These are phyloP conservation scores for Pezicula neosporulosa DNA, from an alignment of 2,329 filamentous ascomycete genomes.

Conservation along the genomic window DNA sequence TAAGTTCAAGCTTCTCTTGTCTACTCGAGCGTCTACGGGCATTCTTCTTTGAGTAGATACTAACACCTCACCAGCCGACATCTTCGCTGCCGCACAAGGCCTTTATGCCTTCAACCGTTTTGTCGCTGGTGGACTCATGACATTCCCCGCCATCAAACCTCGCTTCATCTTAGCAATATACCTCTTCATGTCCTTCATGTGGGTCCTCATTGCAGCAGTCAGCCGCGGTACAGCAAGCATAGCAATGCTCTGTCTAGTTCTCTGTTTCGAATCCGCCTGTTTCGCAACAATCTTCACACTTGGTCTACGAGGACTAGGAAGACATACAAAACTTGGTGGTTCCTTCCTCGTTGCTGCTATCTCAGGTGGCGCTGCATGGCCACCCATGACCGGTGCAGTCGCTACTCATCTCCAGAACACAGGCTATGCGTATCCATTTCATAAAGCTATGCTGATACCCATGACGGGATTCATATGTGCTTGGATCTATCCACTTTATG, in stretches of 20 bases:
- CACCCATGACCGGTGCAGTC: slow-evolving; percentile 42
- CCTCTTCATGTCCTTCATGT: slow-evolving; percentile 42
- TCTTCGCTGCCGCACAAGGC: slow-evolving; percentile 52
- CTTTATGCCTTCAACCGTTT: slow-evolving; percentile 52
- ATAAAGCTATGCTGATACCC: too few species aligned
- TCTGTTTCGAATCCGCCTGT: slow-evolving; percentile 50
- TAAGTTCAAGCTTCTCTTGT: too few species aligned
- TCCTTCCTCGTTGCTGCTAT: slow-evolving; percentile 47
- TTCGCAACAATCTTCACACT: slow-evolving; percentile 52
- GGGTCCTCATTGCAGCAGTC: slow-evolving; percentile 37
- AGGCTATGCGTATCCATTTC: too few species aligned
- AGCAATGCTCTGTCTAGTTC: slow-evolving; percentile 44
- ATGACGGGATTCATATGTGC: too few species aligned
- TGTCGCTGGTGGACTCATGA: slow-evolving; percentile 45
- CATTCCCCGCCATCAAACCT: slow-evolving; percentile 38
- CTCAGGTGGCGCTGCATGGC: slow-evolving; percentile 43
- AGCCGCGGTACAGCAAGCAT: slow-evolving; percentile 48
- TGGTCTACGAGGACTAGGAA: slow-evolving; percentile 47
- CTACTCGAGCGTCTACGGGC: too few species aligned
- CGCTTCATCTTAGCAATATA: slow-evolving; percentile 47
- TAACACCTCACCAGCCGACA: slow-evolving; percentile 35
- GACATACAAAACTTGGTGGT: slow-evolving; percentile 45
- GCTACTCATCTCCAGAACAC: slow-evolving; percentile 23
- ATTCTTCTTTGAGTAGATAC: slow-evolving; percentile 17
- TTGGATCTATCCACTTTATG: too few species aligned